These are phyloP conservation scores for Pseudocercospora macadamiae DNA, from an alignment of 2,329 filamentous ascomycete species.

Conservation along the genomic window DNA sequence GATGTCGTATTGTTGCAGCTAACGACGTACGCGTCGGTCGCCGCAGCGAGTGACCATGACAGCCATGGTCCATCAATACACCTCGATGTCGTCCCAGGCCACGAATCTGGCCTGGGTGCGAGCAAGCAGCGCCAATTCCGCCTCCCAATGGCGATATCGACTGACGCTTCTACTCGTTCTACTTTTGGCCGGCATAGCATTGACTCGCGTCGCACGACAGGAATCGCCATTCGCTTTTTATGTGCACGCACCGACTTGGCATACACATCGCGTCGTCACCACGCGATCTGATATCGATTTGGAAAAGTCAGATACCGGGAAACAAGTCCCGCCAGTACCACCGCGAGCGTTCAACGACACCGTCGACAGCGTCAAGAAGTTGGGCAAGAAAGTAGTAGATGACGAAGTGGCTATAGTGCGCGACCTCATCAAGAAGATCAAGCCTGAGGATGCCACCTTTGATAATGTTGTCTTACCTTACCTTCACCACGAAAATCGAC, in stretches of 20 bases:
- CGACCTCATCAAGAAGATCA: constrained; percentile 64
- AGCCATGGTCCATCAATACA: background rate
- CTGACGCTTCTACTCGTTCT: background rate
- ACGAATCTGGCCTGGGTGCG: background rate
- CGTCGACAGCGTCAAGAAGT: constrained; percentile 65
- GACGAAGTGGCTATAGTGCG: constrained; percentile 65
- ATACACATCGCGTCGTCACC: background rate
- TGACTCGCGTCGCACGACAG: background rate
- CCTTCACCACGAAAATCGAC: constrained; percentile 59
- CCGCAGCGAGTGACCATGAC: too few relatives aligned
- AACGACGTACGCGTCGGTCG: too few relatives aligned
- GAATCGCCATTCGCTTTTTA: background rate
- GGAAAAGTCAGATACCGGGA: constrained; percentile 58
- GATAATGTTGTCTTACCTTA: constrained; percentile 65
- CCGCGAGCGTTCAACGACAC: constrained; percentile 76
- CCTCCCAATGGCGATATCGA: background rate
- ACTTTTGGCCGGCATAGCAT: background rate
- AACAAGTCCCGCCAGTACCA: constrained; percentile 71
- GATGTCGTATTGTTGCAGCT: too few relatives aligned
- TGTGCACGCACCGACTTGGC: background rate
- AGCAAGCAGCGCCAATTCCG: background rate
- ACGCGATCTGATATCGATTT: background rate
- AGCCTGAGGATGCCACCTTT: constrained; percentile 58
- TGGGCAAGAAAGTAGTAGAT: constrained; percentile 64
- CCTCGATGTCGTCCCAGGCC: background rate